Conservation (phyloP, 2,329 filamentous ascomycete species). For the Botrytis paeoniae region DNA sequence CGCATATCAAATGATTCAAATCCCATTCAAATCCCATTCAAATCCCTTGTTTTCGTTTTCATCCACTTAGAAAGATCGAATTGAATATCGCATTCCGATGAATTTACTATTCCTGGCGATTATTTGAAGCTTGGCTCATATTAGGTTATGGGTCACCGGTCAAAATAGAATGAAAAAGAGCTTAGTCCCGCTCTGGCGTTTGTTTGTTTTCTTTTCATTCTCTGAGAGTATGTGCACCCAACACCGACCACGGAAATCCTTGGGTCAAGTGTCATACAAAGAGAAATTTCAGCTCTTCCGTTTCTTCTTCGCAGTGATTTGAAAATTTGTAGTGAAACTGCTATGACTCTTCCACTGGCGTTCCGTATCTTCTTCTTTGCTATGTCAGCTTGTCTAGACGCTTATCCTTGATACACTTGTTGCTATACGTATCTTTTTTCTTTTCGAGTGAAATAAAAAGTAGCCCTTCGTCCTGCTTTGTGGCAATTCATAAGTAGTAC, state of each 20-base stretch:
- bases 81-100: background rate
- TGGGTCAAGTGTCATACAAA: background rate
- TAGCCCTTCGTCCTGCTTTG: background rate
- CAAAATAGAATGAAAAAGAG: background rate
- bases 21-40: background rate
- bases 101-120: background rate
- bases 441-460: conserved; percentile 14
- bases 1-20: background rate
- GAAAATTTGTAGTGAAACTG: background rate
- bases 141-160: background rate
- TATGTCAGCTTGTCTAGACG: background rate
- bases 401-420: background rate
- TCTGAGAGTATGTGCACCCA: background rate
- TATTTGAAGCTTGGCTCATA: background rate
- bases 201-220: background rate
- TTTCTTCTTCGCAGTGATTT: background rate
- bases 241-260: background rate
- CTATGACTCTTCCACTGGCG: background rate
- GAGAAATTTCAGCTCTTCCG: conserved; percentile 1
- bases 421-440: background rate
- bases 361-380: conserved; percentile 12
- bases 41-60: background rate
- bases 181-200: background rate
- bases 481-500: background rate
- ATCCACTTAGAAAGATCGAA: background rate